phyloP scores from a whole-genome alignment of 2,329 filamentous ascomycete species.

The Fusarium pseudograminearum region DNA sequence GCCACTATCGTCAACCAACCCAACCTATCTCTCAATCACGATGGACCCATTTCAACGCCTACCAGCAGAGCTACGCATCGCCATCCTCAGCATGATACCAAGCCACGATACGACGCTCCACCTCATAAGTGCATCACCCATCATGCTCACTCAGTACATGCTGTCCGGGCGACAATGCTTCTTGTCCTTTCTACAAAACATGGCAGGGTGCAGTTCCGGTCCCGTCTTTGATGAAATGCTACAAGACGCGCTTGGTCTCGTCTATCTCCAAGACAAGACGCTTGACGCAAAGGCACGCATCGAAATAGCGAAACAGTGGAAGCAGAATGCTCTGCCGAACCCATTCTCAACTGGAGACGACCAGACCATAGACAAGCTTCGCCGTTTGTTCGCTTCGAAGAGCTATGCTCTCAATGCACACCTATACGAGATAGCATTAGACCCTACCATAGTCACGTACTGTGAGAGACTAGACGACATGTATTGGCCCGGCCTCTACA shows the following conservation, averaged over 20 bases:
- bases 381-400: background rate
- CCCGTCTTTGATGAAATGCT: fast-evolving
- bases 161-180: background rate
- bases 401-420: background rate
- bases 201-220: background rate
- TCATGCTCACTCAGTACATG: background rate
- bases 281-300: background rate
- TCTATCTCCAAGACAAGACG: fast-evolving
- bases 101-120: background rate
- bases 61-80: background rate
- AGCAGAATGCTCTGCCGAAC: background rate
- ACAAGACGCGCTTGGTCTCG: background rate
- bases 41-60: background rate
- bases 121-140: background rate
- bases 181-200: background rate
- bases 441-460: too few species aligned
- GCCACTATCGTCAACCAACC: fast-evolving
- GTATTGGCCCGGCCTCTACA: too few species aligned
- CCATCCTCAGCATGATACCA: background rate
- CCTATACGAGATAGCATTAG: too few species aligned
- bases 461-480: too few species aligned
- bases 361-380: background rate
- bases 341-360: background rate
- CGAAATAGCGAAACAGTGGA: background rate
- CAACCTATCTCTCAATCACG: background rate